Evolutionary conservation across 2,329 filamentous ascomycete species (phyloP), one percentile per base, ranked within the genome.

Genomic region (Hypoxylon sp.): DNA sequence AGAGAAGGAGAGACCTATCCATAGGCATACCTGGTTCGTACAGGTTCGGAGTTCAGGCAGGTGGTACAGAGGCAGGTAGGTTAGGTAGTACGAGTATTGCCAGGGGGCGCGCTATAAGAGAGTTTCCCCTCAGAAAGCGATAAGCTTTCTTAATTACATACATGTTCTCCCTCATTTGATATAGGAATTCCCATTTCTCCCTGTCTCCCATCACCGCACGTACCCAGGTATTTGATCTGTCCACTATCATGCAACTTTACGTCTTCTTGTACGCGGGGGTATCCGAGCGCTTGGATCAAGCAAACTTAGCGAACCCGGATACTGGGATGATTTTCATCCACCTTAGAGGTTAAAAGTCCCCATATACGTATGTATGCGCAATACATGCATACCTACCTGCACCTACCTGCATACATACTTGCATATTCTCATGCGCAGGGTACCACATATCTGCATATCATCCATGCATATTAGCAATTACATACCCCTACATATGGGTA

Each of bases 271-370:
- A 55, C 61, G 53, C 53, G 53, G 64, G 67, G 60, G 57, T 59
- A 60, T 64, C 67, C 67, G 57, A 64, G 46, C 51, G 54, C 52
- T 62, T 60, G 64, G 67, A 69, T 62, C 67, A 58, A 62, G 57
- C 38, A 58, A 61, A 67, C 67, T 62, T 69, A 57, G 64, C 58
- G 55, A 61, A 67, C 61, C 67, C 60, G 67, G 60, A 56, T 62
- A 51, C 54, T 67, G 64, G 67, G 60, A 61, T 55, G 67, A 64
- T 62, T 53, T 57, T 64, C 64, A 53, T 62, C 53, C 49, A 51
- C 65, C 51, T 62, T 54, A 64, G 58, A 65, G 65, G 58, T 57
- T 65, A 24, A 61, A 40, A 51, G 48, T 60, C 24, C 24, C 32
- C 40, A 60, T 60, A 36, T 44, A 51, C 46, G 50, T 50, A 57